Conservation (phyloP, 1,139 yeast species). For the Suhomyces coccinellae region DNA sequence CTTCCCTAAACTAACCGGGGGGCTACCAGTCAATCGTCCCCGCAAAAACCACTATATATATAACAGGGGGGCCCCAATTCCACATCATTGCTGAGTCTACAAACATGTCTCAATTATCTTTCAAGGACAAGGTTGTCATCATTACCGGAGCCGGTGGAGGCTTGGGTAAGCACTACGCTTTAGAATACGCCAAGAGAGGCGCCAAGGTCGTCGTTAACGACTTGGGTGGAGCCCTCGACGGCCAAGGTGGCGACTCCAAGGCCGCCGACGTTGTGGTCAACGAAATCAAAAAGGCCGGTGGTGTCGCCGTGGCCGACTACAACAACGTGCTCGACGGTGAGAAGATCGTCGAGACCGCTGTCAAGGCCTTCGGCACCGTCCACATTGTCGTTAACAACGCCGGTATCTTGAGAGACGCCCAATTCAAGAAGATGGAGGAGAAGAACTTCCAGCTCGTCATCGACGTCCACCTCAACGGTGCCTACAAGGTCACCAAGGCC, state of each 20-base stretch:
- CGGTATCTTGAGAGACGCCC: constrained; percentile 81
- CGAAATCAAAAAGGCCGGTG: constrained; percentile 76
- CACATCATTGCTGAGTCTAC: constrained; percentile 1
- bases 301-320: constrained; percentile 90
- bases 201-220: constrained; percentile 94
- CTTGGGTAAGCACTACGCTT: constrained; percentile 83
- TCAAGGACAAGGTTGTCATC: constrained; percentile 81
- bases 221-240: constrained; percentile 80
- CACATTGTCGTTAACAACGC: constrained; percentile 93
- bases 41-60: constrained; percentile 11
- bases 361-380: constrained; percentile 83
- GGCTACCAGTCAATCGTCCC: constrained; percentile 4
- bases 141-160: constrained; percentile 99
- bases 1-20: neutral
- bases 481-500: constrained; percentile 80
- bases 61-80: neutral
- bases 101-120: constrained; percentile 43
- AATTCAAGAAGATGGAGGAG: constrained; percentile 79
- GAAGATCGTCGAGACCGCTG: constrained; percentile 82
- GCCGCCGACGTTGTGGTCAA: constrained; percentile 91
- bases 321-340: constrained; percentile 90
- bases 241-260: constrained; percentile 60
- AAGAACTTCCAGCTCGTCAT: constrained; percentile 77
- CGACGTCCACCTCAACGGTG: constrained; percentile 88
- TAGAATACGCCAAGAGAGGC: constrained; percentile 85